Conservation (phyloP, 257 asterid species). For the Petrea volubilis region DNA sequence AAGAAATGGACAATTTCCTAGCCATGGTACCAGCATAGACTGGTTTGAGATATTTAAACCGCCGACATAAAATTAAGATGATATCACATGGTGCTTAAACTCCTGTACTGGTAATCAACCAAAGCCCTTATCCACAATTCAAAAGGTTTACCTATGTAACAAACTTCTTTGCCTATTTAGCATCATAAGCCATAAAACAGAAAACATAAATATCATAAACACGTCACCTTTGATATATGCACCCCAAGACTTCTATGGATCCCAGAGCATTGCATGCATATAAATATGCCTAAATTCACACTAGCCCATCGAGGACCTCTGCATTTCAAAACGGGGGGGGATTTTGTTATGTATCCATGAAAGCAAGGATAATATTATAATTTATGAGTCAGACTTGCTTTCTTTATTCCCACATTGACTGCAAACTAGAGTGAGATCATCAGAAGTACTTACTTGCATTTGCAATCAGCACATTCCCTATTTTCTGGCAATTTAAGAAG, state of each 20-base stretch:
- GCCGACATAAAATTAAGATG: conserved; percentile 2
- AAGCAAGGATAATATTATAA: conserved; percentile 10
- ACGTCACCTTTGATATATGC: conserved; percentile 93
- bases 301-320: conserved; percentile 99
- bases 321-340: conserved; percentile 18
- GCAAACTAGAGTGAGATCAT: conserved; percentile 1
- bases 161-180: background rate
- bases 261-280: conserved; percentile 99
- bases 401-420: background rate
- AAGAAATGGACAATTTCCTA: background rate
- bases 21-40: background rate
- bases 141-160: background rate
- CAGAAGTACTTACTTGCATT: conserved; percentile 71
- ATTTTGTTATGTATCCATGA: background rate
- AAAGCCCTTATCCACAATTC: background rate
- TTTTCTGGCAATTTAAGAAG: conserved; percentile 97
- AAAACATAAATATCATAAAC: conserved; percentile 11
- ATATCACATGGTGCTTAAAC: background rate
- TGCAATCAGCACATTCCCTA: conserved; percentile 99
- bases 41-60: background rate
- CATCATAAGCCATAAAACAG: background rate
- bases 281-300: conserved; percentile 94
- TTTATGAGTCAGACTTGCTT: background rate
- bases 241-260: conserved; percentile 99
- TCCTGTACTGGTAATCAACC: background rate